Conservation (phyloP, 371 early-diverging fungal genomes). For the Haplosporangium sp. region DNA sequence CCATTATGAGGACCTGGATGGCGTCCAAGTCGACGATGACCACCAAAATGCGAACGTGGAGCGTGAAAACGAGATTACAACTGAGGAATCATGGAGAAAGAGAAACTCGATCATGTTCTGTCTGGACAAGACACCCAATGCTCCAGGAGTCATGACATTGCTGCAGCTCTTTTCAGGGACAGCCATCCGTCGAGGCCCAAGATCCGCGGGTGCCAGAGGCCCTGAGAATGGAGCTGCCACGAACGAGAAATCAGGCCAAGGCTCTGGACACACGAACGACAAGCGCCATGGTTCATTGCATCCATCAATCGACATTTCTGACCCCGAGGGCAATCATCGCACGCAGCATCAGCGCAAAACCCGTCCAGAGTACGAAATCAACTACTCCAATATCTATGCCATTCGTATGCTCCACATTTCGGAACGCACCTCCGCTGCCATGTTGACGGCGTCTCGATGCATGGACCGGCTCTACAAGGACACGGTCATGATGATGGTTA, state of each 20-base stretch:
- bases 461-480: conserved; percentile 54
- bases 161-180: conserved; percentile 48
- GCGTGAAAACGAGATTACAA: neutral
- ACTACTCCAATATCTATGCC: conserved; percentile 35
- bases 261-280: neutral
- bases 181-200: neutral
- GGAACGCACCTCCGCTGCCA: conserved; percentile 44
- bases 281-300: conserved; percentile 22
- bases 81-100: conserved; percentile 22
- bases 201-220: neutral
- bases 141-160: conserved; percentile 48
- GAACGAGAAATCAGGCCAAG: neutral
- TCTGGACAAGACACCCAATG: conserved; percentile 48
- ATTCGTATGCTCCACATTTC: conserved; percentile 45
- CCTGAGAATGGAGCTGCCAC: neutral
- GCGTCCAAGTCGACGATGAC: conserved; percentile 2
- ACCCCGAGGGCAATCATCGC: conserved; percentile 22
- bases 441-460: conserved; percentile 53
- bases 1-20: conserved; percentile 31
- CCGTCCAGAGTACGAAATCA: conserved; percentile 18
- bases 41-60: neutral
- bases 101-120: conserved; percentile 48
- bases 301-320: conserved; percentile 49
- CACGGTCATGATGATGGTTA: conserved; percentile 55
- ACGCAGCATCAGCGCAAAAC: neutral